phyloP scores from a whole-genome alignment of 2,329 filamentous ascomycete species.

The Alternaria panax region DNA sequence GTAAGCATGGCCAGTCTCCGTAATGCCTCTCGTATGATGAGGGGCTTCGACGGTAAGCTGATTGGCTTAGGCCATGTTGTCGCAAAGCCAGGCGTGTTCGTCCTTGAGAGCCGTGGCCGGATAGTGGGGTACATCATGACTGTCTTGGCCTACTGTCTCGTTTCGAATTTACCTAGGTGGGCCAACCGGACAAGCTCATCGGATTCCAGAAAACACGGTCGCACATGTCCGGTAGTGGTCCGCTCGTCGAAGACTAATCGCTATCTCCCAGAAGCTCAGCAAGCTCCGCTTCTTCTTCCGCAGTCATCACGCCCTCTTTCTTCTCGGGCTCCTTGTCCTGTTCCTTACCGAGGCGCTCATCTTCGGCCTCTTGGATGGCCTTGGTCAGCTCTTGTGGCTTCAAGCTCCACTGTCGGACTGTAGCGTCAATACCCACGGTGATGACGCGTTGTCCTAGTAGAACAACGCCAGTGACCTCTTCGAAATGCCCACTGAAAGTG shows the following conservation, averaged over 20 bases:
- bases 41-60: slow-evolving; percentile 6
- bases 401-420: slow-evolving; percentile 83
- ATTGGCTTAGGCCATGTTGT: slow-evolving; percentile 12
- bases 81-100: slow-evolving; percentile 22
- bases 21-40: slow-evolving; percentile 6
- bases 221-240: slow-evolving; percentile 26
- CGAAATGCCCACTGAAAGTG: slow-evolving; percentile 82
- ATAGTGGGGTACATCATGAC: slow-evolving; percentile 26
- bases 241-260: slow-evolving; percentile 53
- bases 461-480: slow-evolving; percentile 86
- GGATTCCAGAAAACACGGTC: slow-evolving; percentile 26
- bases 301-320: slow-evolving; percentile 70
- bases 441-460: slow-evolving; percentile 69
- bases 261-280: slow-evolving; percentile 87
- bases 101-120: slow-evolving; percentile 22
- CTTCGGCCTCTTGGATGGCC: slow-evolving; percentile 60
- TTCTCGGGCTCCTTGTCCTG: slow-evolving; percentile 54
- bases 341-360: slow-evolving; percentile 56
- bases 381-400: slow-evolving; percentile 66
- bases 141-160: slow-evolving; percentile 31
- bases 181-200: slow-evolving; percentile 31
- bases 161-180: slow-evolving; percentile 34
- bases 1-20: slow-evolving; percentile 14
- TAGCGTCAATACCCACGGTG: slow-evolving; percentile 90
- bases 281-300: slow-evolving; percentile 90